Base-by-base conservation (phyloP, 2,329 filamentous ascomycete species). In the Elsinoe batatas region DNA sequence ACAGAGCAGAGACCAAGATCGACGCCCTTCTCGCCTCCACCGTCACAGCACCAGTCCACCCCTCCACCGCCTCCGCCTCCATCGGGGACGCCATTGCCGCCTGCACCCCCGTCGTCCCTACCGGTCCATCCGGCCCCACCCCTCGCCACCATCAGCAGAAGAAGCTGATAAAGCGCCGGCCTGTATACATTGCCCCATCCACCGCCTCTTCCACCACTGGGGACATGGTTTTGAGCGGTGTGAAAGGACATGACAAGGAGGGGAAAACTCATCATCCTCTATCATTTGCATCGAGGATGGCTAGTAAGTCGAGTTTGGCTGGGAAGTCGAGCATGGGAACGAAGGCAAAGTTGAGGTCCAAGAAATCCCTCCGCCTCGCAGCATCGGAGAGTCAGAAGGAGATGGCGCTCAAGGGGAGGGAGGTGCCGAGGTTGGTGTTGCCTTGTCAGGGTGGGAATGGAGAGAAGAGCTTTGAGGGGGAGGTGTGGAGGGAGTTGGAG, bases 11-110 rank as follows among this genome's bases (percentile, higher is more conserved):
- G 3, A 49, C 12, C 30, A 49, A 22, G n/a, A 36, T 51, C 18
- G 47, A 51, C 32, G 18, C n/a, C 33, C 47, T 51, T 15, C 47
- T 51, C 47, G 17, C 32, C 32, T n/a, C 47, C 47, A 37, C 47
- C 32, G 47, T 38, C 33, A 15, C 47, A 2, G 18, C 47, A 8
- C 47, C 47, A 35, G 35, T 51, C 2, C 5, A 32, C 8, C 5
- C 15, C 8, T 18, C 32, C 44, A 35, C 17, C 44, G 44, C 44
- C 15, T 30, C 13, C 26, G 32, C 26, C 22, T 10, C 30, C 20
- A 35, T 36, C 3, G 44, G 26, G 8, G 44, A 49, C 32, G 32
- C 22, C 17, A 37, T 26, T 13, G 47, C 32, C n/a, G 47, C 47
- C 33, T 12, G n/a, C 32, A 15, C 33, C 7, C 47, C 47, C 32